Conservation (phyloP, 2,329 filamentous ascomycete genomes). For the Zymoseptoria tritici region DNA sequence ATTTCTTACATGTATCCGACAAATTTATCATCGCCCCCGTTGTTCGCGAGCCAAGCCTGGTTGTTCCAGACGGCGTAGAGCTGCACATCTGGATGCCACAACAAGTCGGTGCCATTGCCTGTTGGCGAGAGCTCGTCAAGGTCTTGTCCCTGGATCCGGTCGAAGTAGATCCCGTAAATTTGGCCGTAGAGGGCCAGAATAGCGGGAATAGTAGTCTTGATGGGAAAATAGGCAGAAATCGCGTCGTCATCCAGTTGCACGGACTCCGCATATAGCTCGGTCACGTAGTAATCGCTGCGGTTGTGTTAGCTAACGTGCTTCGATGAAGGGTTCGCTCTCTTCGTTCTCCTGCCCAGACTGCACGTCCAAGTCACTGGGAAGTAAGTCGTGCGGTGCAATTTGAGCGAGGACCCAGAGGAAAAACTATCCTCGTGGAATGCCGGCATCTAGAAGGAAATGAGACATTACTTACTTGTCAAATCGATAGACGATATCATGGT, state of each 20-base stretch:
- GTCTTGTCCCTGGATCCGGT: conserved; percentile 47
- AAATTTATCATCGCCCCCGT: background rate
- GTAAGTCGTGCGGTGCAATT: no score
- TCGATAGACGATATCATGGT: no score
- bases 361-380: no score
- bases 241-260: conserved; percentile 68
- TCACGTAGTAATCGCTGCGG: no score
- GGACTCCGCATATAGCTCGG: no score
- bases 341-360: no score
- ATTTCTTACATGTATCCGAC: background rate
- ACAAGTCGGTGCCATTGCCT: background rate
- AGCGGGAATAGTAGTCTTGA: background rate
- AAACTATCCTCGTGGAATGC: no score
- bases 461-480: no score
- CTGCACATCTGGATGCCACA: background rate
- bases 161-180: background rate
- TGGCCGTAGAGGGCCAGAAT: background rate
- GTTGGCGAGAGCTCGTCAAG: conserved; percentile 33
- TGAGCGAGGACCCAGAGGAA: no score
- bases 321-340: no score
- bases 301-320: no score
- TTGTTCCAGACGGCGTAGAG: background rate
- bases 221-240: conserved; percentile 32
- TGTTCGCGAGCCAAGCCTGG: background rate
- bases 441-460: no score